Base-by-base conservation (phyloP, 2,329 filamentous ascomycete species). In the Exophiala oligosperma region DNA sequence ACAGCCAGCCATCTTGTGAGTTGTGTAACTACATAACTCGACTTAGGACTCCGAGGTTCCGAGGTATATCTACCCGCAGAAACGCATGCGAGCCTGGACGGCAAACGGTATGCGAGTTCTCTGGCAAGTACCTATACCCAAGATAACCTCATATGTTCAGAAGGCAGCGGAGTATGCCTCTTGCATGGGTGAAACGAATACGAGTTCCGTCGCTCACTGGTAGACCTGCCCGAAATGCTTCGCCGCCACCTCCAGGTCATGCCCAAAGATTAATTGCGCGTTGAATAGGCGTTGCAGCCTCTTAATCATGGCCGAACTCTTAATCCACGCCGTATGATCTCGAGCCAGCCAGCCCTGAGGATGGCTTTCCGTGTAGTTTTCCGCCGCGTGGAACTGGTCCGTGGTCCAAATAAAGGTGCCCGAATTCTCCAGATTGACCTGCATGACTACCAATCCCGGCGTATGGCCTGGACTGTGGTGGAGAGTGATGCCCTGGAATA, bases 371-470 rank as follows among this genome's bases (percentile, higher is more conserved):
- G 73, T 68, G 57, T 72, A 76, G 47, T 77, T 77, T 55, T 77
- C 75, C 2, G 54, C 58, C 1, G 76, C 64, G 60, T 75, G 73
- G 59, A 70, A 76, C 52, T 76, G 73, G 60, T 77, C 75, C 0
- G 69, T 71, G 1, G 73, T 77, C 65, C 70, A 76, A 52, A 77
- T 72, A 50, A 71, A 76, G 0, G 73, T 74, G 3, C 74, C 73
- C 44, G 68, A 67, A 8, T 71, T 64, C 11, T 65, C 56, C 11
- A 76, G 61, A 35, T 75, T 74, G 5, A 75, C 64, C 57, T 75
- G 71, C 70, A 74, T 71, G 4, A 71, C 66, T 32, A 66, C 68
- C 1, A 74, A 64, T 0, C 73, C 73, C 0, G 71, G 71, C 0
- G 72, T 75, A 41, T 75, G 74, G 0, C 73, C 73, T 0, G 72